Evolutionary conservation across 1,284 basidiomycete species (phyloP).

Genomic region (Cutaneotrichosporon sp.): DNA sequence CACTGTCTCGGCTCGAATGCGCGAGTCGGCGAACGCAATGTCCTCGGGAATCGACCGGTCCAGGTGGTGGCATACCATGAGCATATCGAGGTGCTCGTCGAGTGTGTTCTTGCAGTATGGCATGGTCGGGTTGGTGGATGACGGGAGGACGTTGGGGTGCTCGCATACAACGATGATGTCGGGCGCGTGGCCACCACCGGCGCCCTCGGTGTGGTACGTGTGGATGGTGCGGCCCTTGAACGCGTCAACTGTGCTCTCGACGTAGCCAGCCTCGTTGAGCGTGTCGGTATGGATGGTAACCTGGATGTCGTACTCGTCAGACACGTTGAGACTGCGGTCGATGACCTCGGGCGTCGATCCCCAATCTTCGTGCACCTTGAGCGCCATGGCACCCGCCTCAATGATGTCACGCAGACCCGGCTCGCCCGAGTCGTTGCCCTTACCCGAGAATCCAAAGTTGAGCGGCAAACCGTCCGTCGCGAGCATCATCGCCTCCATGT

Average conservation of each 20-base stretch:
- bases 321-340: constrained; percentile 73
- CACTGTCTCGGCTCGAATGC: constrained; percentile 93
- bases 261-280: constrained; percentile 79
- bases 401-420: constrained; percentile 75
- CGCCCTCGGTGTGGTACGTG: constrained; percentile 95
- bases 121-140: constrained; percentile 94
- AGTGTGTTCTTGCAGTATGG: constrained; percentile 90
- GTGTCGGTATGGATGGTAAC: constrained; percentile 98
- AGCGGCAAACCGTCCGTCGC: constrained; percentile 85
- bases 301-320: constrained; percentile 92
- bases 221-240: constrained; percentile 92
- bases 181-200: constrained; percentile 94
- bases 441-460: constrained; percentile 91
- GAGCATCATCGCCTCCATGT: constrained; percentile 80
- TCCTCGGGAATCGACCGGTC: constrained; percentile 89
- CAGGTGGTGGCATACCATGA: constrained; percentile 89
- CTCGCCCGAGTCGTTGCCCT: constrained; percentile 85
- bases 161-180: constrained; percentile 97
- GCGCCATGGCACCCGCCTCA: constrained; percentile 79
- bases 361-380: constrained; percentile 99
- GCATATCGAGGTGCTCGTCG: constrained; percentile 97
- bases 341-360: constrained; percentile 88
- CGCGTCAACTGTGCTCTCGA: constrained; percentile 77
- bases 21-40: constrained; percentile 92
- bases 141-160: constrained; percentile 86